Evolutionary conservation across 345 rosid species (phyloP).

Genomic region (Rubroshorea leprosula): DNA sequence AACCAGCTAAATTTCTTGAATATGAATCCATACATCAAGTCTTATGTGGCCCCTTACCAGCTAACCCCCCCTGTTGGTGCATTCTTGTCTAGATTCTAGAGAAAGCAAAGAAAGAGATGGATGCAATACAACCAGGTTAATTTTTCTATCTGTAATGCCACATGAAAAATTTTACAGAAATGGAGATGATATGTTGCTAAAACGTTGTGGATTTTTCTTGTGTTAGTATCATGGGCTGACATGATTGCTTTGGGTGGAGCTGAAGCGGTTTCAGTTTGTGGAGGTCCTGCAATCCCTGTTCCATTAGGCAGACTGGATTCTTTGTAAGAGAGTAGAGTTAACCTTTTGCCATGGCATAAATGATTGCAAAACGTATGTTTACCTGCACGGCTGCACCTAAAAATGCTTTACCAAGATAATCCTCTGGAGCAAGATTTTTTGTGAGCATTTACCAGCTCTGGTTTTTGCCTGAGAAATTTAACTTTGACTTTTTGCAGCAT

Average conservation of each 20-base stretch:
- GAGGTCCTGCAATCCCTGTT: conserved; percentile 81
- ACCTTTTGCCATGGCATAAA: not conserved
- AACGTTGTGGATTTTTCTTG: conserved; percentile 18
- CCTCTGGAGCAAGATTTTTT: no score
- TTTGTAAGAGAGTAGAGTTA: conserved; percentile 35
- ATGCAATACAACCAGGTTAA: conserved; percentile 58
- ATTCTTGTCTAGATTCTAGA: conserved; percentile 57
- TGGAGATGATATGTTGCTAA: conserved; percentile 18
- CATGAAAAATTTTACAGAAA: conserved; percentile 12
- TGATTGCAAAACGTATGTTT: not conserved
- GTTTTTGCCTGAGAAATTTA: not conserved
- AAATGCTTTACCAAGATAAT: no score
- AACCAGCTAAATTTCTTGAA: not conserved
- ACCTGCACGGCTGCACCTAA: no score
- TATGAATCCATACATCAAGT: conserved; percentile 11
- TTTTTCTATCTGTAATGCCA: conserved; percentile 10
- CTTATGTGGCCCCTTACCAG: conserved; percentile 13
- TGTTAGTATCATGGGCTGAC: conserved; percentile 95
- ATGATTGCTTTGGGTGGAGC: conserved; percentile 87
- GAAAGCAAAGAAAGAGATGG: conserved; percentile 73
- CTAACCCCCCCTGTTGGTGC: conserved; percentile 34
- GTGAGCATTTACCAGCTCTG: not conserved
- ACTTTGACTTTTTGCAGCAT: not conserved
- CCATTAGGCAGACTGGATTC: conserved; percentile 73
- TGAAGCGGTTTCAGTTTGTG: conserved; percentile 81